Base-by-base conservation (phyloP, 176 grass and related monocot species). In the Avena sativa region DNA sequence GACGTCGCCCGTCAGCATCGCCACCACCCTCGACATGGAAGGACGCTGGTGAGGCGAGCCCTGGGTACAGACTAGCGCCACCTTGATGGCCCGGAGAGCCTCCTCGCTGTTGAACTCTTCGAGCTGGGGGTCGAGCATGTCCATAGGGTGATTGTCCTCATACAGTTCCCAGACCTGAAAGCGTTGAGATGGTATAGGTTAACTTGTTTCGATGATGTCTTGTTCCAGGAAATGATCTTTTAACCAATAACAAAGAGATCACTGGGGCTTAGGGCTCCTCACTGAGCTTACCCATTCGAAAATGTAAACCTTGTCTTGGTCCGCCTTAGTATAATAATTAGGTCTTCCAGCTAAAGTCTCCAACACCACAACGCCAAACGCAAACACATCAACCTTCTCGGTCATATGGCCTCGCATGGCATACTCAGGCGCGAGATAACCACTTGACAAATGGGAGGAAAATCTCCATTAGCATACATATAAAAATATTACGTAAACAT, bases 381-480 rank as follows among this genome's bases (percentile, higher is more conserved):
- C 92, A 82, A 94, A 97, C 12, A 97, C 90, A 56, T 97, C 95
- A 9, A 92, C 66, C 79, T 97, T 97, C 88, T 97, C 95, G 0
- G 92, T 97, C 86, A 97, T 88, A 88, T 94, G 95, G 23, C 95
- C 95, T 89, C 95, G 93, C 95, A 97, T 94, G 44, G 95, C 95
- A 14, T 97, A 97, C 85, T 97, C 95, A 21, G 92, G 95, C 74
- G 95, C 95, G 49, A 97, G 88, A 79, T 97, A 97, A 25, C 95
- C 95, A 71, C 95, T 97, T 83, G 9, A 85, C 38, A 84, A 15
- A 71, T 56, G 23, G 55, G 6, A 3, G 20, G 12, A 28, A 21
- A 23, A 6, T 20, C 57, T 0, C 9, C 9, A 79, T 88, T 14
- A 81, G 60, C 71, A 71, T 36, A 78, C 65, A 13, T 52, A 20